Evolutionary conservation across 495 filamentous ascomycete species (phyloP).

Genomic region (Talaromyces trachyspermus): DNA sequence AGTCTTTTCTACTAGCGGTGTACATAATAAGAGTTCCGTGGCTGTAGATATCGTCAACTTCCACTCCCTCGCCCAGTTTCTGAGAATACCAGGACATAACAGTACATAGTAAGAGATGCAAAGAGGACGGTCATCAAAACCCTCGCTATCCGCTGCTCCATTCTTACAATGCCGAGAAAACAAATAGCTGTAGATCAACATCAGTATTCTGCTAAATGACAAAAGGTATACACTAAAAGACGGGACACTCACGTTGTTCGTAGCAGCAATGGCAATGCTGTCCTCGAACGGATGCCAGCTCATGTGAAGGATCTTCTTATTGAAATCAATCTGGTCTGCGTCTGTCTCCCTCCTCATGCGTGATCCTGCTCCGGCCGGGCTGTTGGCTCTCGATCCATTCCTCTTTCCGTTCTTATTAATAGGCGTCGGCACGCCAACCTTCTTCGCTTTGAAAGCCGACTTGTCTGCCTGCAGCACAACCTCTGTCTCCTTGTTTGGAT

Average conservation of each 20-base stretch:
- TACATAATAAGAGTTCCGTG: background rate
- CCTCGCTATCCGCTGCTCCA: background rate
- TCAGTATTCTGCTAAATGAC: background rate
- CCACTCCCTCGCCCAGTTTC: too few species aligned
- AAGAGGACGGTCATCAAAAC: background rate
- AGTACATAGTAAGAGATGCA: too few species aligned
- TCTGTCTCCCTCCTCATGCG: constrained; percentile 99
- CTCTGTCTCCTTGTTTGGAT: constrained; percentile 91
- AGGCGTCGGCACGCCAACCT: constrained; percentile 93
- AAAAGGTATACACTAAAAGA: background rate
- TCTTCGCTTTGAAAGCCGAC: constrained; percentile 99
- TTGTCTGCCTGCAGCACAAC: constrained; percentile 97
- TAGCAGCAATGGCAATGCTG: constrained; percentile 98
- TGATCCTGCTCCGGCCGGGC: constrained; percentile 83
- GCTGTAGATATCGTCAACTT: background rate
- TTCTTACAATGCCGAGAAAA: constrained; percentile 90
- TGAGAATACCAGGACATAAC: too few species aligned
- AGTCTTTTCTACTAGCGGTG: background rate
- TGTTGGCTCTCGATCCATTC: constrained; percentile 75
- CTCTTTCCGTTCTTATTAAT: constrained; percentile 78
- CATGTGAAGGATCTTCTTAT: constrained; percentile 99
- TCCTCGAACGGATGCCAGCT: constrained; percentile 99
- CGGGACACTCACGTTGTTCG: constrained; percentile 80
- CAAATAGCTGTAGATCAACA: constrained; percentile 61
- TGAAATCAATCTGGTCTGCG: constrained; percentile 99